Evolutionary conservation across 2,329 filamentous ascomycete genomes (phyloP).

Genomic region (Gaeumannomyces sp.): DNA sequence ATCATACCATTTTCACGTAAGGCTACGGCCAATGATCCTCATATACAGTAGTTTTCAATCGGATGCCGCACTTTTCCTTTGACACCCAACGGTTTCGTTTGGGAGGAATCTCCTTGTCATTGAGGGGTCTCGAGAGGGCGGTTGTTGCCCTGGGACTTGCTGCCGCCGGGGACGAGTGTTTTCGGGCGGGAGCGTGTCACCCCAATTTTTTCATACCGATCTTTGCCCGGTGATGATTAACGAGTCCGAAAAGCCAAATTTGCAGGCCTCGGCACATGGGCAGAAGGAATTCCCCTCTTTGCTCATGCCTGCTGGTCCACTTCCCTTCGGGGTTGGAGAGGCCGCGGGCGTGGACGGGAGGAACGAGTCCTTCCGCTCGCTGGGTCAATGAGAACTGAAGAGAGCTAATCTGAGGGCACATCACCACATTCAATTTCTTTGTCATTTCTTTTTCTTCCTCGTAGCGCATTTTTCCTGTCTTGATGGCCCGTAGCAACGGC

Average conservation of each 20-base stretch:
- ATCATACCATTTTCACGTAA: neutral
- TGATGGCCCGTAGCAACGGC: neutral
- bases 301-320: constrained; percentile 9
- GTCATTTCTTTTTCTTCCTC: neutral
- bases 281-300: neutral
- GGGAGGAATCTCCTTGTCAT: neutral
- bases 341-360: constrained; percentile 3
- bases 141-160: neutral
- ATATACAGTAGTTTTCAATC: constrained; percentile 10
- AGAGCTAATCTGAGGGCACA: constrained; percentile 36
- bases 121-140: neutral
- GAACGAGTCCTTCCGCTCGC: constrained; percentile 13
- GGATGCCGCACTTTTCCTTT: constrained; percentile 3
- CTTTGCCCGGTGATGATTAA: constrained; percentile 29
- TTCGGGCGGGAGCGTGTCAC: neutral
- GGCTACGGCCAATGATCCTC: constrained; percentile 1
- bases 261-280: constrained; percentile 24
- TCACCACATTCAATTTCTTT: neutral
- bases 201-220: neutral
- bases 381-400: constrained; percentile 34
- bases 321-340: constrained; percentile 12
- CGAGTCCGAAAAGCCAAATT: constrained; percentile 35
- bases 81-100: neutral
- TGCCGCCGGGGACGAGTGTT: neutral
- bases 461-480: neutral